These are phyloP conservation scores for Hura crepitans DNA, from an alignment of 441 rosid species.

Conservation along the genomic window DNA sequence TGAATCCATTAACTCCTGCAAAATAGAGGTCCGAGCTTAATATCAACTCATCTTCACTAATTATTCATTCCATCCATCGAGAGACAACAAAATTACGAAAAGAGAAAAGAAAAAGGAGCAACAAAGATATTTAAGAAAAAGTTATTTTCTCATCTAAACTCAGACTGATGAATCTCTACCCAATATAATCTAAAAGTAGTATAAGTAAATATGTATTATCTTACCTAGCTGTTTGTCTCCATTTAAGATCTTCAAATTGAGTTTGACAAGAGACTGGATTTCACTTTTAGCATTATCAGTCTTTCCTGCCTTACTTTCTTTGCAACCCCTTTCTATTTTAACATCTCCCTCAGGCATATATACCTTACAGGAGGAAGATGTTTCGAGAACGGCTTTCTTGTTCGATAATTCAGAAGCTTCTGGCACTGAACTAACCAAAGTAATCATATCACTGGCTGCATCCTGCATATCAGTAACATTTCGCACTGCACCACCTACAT, in stretches of 20 bases:
- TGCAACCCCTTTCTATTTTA: slow-evolving; percentile 9
- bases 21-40: not conserved
- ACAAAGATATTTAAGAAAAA: not conserved
- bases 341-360: slow-evolving; percentile 14
- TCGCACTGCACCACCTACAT: not conserved
- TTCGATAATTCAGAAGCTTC: slow-evolving; percentile 22
- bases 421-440: slow-evolving; percentile 14
- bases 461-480: slow-evolving; percentile 5
- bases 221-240: slow-evolving; percentile 38
- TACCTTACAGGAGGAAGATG: slow-evolving; percentile 12
- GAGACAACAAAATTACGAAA: too few relatives aligned
- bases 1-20: slow-evolving; percentile 42
- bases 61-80: too few relatives aligned
- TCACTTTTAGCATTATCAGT: slow-evolving; percentile 38
- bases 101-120: not conserved
- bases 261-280: slow-evolving; percentile 54
- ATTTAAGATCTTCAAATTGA: slow-evolving; percentile 46
- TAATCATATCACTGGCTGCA: slow-evolving; percentile 16
- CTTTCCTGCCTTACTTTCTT: slow-evolving; percentile 15
- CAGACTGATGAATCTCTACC: not conserved
- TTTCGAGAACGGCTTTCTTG: slow-evolving; percentile 3
- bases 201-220: not conserved
- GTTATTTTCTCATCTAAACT: not conserved
- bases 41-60: too few relatives aligned
- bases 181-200: not conserved